phyloP scores from a whole-genome alignment of 805 yeast genomes.

The Gaillardinia entomophila region DNA sequence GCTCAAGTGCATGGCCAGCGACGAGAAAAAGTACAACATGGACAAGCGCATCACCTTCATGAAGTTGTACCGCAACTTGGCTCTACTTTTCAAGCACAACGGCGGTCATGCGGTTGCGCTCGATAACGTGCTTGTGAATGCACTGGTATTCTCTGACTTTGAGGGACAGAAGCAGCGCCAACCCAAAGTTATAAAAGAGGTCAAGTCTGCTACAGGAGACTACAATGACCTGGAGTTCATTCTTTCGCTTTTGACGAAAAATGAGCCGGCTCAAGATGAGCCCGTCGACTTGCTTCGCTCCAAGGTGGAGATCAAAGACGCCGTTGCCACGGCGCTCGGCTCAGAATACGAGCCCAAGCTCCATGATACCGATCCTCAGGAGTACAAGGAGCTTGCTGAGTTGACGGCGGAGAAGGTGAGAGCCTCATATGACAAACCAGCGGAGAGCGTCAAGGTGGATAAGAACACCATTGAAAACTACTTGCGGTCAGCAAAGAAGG shows the following conservation, averaged over 20 bases:
- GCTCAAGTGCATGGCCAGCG: constrained; percentile 9
- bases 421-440: constrained; percentile 5
- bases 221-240: constrained; percentile 14
- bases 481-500: constrained; percentile 37
- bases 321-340: constrained; percentile 14
- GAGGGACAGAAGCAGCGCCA: constrained; percentile 6
- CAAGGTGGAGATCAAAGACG: constrained; percentile 15
- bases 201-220: too few species aligned
- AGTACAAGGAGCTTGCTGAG: constrained; percentile 8
- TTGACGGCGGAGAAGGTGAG: constrained; percentile 14
- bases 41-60: constrained; percentile 15
- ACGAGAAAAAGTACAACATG: constrained; percentile 7
- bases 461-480: constrained; percentile 29
- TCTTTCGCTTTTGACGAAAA: constrained; percentile 10
- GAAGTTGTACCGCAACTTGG: constrained; percentile 26
- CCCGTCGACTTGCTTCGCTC: not conserved
- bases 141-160: constrained; percentile 17
- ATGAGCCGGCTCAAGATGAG: constrained; percentile 3
- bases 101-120: constrained; percentile 25
- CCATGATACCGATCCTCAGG: constrained; percentile 6
- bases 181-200: too few species aligned
- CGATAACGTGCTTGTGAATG: constrained; percentile 27
- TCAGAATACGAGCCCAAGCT: constrained; percentile 6
- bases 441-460: constrained; percentile 1
- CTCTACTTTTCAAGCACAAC: constrained; percentile 27